Evolutionary conservation across 768 basidiomycete species (phyloP), one percentile per base, ranked within the genome.

Genomic region (Collybia sordida): DNA sequence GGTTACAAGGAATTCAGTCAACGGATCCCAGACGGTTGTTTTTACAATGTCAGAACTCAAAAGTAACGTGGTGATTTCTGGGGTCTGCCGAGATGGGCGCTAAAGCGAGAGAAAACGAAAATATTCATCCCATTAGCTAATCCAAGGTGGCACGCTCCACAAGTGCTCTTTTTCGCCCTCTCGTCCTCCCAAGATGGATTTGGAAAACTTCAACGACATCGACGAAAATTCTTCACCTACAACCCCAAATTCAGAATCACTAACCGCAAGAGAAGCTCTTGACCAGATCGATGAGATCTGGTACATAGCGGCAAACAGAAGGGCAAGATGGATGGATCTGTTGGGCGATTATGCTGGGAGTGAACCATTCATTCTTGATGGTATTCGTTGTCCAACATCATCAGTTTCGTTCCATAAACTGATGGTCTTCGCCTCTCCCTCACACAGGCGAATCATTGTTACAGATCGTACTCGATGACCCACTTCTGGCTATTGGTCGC

Each of bases 281-380:
- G 42, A 55, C 11, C 18, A 35, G 6, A 46, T 58, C 22, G 58
- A 65, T 27, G 35, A 51, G n/a, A 37, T 36, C 6, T 58, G 59
- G 56, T 60, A 55, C 38, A 53, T 25, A 11, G 39, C 46, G 1
- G 51, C 59, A 9, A 53, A 42, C 27, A 48, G 54, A 34, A 31
- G 49, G 3, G 56, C 63, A 1, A 46, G 67, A 48, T 62, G 81
- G 59, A 86, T 88, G 85, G 86, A 88, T 61, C 69, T 88, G 7
- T 65, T 88, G 23, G 84, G 85, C 3, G 86, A 86, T 58, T 88
- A 86, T 61, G 85, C 82, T 18, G 86, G 86, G 1, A 74, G 60
- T 28, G 86, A 88, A 59, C 72, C 74, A 14, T 88, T 88, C 58
- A 57, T 86, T 35, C 69, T 88, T 50, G 84, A 87, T 62, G 85